Base-by-base conservation (phyloP, 371 early-diverging fungal genomes). In the Zychaea mexicana region DNA sequence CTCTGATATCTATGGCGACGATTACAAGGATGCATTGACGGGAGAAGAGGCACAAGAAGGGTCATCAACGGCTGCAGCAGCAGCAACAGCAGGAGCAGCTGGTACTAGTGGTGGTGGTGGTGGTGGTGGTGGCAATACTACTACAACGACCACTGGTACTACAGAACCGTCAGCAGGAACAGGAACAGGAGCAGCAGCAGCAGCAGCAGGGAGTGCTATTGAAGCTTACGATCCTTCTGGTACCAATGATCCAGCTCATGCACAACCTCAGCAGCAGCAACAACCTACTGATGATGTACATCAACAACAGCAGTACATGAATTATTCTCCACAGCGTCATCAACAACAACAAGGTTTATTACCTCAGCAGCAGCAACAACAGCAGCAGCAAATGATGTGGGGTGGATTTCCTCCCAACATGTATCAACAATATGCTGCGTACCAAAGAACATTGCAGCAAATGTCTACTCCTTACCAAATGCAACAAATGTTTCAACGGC, bases 401-500 rank as follows among this genome's bases (percentile, higher is more conserved):
- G 61, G 45, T 30, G 54, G 46, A 19, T 69, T 57, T 46, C 67
- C 59, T 33, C 58, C 60, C 7, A 64, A 63, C 26, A 61, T 65
- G 33, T 71, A 73, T 28, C 74, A 73, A 39, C 74, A 73, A 39
- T 69, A 67, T 68, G 64, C 73, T 39, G 71, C 69, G 26, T 71
- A 65, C 32, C 74, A 76, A 60, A 57, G 62, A 56, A 66, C 66
- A 17, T 38, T 73, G 21, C 71, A 71, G n/a, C 75, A 74, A 57
- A 72, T 74, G 73, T 61, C 36, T 17, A 70, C 67, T 31, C 68
- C 77, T 9, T 71, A 69, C 59, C 77, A 74, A 33, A 64, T 72
- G 59, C 77, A 76, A 24, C 79, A 79, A 62, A 79, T 76, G 76
- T 65, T 73, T 52, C 69, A 68, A 32, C 55, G 49, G n/a, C 79